Percentiles rank a stretch among this genome's conserved stretches.
phyloP scores from a whole-genome alignment of 1,284 basidiomycete genomes.

The Heterobasidion occidentale region DNA sequence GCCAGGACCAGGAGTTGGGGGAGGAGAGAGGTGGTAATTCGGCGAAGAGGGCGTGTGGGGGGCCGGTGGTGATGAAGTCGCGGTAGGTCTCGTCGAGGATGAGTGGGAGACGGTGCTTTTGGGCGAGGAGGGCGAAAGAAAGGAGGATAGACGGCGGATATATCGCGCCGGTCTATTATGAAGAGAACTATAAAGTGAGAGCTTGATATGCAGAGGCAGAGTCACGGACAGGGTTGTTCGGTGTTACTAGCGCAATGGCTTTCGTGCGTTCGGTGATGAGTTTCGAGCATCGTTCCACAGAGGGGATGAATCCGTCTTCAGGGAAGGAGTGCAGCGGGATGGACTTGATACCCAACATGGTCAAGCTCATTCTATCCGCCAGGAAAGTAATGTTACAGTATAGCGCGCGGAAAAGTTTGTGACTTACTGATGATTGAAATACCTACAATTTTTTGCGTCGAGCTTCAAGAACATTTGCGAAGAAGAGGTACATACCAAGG shows the following conservation, averaged over 20 bases:
- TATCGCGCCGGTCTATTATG: slow-evolving; percentile 66
- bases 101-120: slow-evolving; percentile 54
- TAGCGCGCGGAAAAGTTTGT: not conserved
- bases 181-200: slow-evolving; percentile 7
- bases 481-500: slow-evolving; percentile 47
- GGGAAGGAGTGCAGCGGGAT: slow-evolving; percentile 55
- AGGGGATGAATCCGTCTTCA: slow-evolving; percentile 55
- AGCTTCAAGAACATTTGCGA: not conserved
- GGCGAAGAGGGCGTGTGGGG: slow-evolving; percentile 50
- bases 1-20: slow-evolving; percentile 40
- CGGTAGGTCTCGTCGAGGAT: slow-evolving; percentile 88
- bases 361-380: slow-evolving; percentile 58
- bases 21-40: slow-evolving; percentile 2
- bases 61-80: slow-evolving; percentile 59
- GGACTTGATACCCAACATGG: slow-evolving; percentile 55
- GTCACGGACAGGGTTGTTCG: slow-evolving; percentile 59
- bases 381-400: not conserved
- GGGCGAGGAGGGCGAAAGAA: slow-evolving; percentile 59
- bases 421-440: slow-evolving; percentile 3
- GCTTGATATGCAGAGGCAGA: not conserved
- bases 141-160: slow-evolving; percentile 58
- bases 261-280: slow-evolving; percentile 53
- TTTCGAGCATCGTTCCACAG: slow-evolving; percentile 33
- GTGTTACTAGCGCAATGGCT: slow-evolving; percentile 71
- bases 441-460: not conserved